A percentile compares a stretch with the other conserved stretches of the same genome.
These are phyloP conservation scores for Capsicum baccatum DNA, from an alignment of 257 asterid genomes.

Conservation along the genomic window DNA sequence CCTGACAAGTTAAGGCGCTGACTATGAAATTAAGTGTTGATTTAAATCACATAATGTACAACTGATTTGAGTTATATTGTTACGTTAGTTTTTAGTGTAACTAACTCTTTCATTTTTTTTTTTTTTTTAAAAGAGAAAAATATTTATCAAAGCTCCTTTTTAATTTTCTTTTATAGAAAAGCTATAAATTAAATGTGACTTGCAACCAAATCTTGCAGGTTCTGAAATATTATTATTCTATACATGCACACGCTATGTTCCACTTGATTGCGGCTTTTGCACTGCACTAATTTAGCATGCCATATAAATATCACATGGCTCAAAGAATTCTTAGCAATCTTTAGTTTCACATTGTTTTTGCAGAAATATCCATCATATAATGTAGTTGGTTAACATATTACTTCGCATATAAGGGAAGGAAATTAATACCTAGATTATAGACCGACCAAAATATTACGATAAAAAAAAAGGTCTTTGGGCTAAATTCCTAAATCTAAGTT, in stretches of 20 bases:
- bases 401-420: background rate
- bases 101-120: no score
- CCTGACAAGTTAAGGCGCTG: background rate
- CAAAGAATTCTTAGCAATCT: background rate
- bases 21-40: no score
- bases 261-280: conserved; percentile 21
- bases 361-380: background rate
- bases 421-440: background rate
- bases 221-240: background rate
- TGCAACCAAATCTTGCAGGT: background rate
- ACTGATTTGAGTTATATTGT: no score
- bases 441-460: background rate
- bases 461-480: background rate
- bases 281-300: conserved; percentile 17
- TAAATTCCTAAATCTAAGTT: background rate
- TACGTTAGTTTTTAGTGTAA: no score
- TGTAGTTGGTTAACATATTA: background rate
- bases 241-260: background rate
- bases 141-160: background rate
- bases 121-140: background rate
- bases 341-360: background rate
- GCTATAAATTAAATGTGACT: background rate
- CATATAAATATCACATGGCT: background rate
- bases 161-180: background rate
- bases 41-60: no score